These are phyloP conservation scores for Kingdonia uniflora DNA, from an alignment of 164 flowering plant species.

Conservation along the genomic window DNA sequence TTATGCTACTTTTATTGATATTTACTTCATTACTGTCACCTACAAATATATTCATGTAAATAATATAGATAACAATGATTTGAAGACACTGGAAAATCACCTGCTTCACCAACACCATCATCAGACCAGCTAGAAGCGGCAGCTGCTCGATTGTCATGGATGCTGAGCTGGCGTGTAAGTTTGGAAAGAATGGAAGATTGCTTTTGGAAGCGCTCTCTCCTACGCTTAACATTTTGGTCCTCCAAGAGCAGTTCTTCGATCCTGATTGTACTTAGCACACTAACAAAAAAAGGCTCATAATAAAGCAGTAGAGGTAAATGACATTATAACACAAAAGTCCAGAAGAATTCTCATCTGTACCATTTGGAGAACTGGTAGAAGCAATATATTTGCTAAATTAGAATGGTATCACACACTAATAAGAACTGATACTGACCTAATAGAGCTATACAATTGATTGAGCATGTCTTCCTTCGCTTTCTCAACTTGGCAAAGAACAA, in stretches of 20 bases:
- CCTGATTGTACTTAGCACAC: conserved; percentile 65
- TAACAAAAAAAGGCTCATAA: too few relatives aligned
- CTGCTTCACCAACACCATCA: conserved; percentile 23
- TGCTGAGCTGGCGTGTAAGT: conserved; percentile 69
- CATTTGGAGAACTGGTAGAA: too few relatives aligned
- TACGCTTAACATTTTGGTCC: conserved; percentile 80
- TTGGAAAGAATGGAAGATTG: conserved; percentile 85
- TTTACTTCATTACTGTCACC: too few relatives aligned
- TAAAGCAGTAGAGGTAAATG: too few relatives aligned
- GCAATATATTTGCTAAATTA: too few relatives aligned
- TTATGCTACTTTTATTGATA: too few relatives aligned
- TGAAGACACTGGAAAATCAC: too few relatives aligned
- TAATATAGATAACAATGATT: too few relatives aligned
- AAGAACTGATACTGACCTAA: conserved; percentile 46
- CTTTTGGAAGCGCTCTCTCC: conserved; percentile 73
- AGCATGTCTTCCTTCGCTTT: conserved; percentile 99
- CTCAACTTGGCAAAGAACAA: conserved; percentile 99
- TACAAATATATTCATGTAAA: too few relatives aligned
- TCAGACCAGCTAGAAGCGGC: conserved; percentile 61
- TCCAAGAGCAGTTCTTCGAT: conserved; percentile 88
- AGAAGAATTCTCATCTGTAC: too few relatives aligned
- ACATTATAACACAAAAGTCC: neutral
- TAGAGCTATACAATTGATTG: conserved; percentile 77
- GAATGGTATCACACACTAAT: too few relatives aligned
- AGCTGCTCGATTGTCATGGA: conserved; percentile 88